These are phyloP conservation scores for Epichloe gansuensis DNA, from an alignment of 2,329 filamentous ascomycete genomes.

Conservation along the genomic window DNA sequence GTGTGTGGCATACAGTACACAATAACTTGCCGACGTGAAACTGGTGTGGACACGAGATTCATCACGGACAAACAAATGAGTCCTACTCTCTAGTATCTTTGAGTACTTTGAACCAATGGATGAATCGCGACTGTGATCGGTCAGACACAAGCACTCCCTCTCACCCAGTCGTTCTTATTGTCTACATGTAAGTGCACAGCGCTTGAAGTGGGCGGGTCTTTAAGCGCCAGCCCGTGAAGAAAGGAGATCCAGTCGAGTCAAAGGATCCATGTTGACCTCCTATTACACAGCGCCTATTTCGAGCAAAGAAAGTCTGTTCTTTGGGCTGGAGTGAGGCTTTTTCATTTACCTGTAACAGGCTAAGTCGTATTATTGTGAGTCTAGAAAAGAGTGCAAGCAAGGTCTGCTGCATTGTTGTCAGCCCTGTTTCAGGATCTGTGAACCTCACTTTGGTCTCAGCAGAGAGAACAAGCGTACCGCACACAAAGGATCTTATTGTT, in stretches of 20 bases:
- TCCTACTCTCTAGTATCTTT: background rate
- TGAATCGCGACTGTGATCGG: background rate
- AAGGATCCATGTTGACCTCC: background rate
- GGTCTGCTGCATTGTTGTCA: background rate
- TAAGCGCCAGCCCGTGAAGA: background rate
- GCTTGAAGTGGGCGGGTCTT: background rate
- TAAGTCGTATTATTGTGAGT: background rate
- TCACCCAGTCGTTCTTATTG: background rate
- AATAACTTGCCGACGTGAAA: background rate
- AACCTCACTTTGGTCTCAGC: background rate
- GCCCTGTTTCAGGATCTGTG: background rate
- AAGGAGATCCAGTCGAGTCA: constrained; percentile 1
- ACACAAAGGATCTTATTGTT: background rate
- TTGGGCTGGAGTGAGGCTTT: background rate
- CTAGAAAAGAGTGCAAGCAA: background rate
- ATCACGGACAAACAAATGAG: background rate
- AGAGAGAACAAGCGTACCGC: background rate
- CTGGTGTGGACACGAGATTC: background rate
- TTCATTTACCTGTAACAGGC: background rate
- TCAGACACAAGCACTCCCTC: background rate
- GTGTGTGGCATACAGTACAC: background rate
- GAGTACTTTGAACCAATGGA: background rate
- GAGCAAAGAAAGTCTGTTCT: background rate
- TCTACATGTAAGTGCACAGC: background rate
- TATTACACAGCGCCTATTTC: background rate